Conservation (phyloP, 352 stramenopile genomes). For the Phytophthora pseudosyringae region DNA sequence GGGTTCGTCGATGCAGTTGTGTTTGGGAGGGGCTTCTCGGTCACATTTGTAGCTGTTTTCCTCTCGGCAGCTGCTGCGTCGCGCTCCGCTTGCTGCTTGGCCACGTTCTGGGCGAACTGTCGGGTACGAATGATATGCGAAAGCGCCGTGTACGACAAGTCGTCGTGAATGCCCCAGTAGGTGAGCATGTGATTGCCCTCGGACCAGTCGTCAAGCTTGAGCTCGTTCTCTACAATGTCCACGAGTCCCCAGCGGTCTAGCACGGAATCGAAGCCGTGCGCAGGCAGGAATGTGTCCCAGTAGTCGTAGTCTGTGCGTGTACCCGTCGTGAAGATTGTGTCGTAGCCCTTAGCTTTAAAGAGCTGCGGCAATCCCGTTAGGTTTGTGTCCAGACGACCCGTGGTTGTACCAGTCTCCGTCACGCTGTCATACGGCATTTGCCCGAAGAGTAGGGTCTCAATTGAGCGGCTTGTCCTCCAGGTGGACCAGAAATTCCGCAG, state of each 20-base stretch:
- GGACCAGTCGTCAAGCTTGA: conserved; percentile 58
- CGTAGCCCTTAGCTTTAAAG: conserved; percentile 63
- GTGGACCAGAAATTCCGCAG: conserved; percentile 73
- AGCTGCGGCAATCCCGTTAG: conserved; percentile 65
- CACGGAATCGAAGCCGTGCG: conserved; percentile 65
- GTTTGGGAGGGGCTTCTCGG: conserved; percentile 14
- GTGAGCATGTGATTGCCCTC: conserved; percentile 62
- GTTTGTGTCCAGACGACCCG: conserved; percentile 37
- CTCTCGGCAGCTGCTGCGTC: conserved; percentile 19
- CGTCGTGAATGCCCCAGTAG: conserved; percentile 77
- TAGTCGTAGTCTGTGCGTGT: conserved; percentile 63
- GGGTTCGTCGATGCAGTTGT: conserved; percentile 39
- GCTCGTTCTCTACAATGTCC: conserved; percentile 54
- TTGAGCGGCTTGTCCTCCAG: conserved; percentile 70
- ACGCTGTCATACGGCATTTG: conserved; percentile 71
- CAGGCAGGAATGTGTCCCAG: conserved; percentile 64
- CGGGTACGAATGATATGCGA: conserved; percentile 49
- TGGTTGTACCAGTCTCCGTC: conserved; percentile 56
- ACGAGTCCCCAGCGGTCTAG: conserved; percentile 46
- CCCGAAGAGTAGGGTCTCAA: conserved; percentile 70
- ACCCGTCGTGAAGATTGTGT: conserved; percentile 68
- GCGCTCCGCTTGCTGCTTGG: conserved; percentile 29
- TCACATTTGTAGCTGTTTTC: conserved; percentile 11
- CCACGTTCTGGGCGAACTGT: conserved; percentile 32
- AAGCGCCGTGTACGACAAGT: conserved; percentile 67